Percentiles rank a stretch among this genome's conserved stretches.
These are phyloP conservation scores for Kingdonia uniflora DNA, from an alignment of 164 flowering plant genomes.

Conservation along the genomic window DNA sequence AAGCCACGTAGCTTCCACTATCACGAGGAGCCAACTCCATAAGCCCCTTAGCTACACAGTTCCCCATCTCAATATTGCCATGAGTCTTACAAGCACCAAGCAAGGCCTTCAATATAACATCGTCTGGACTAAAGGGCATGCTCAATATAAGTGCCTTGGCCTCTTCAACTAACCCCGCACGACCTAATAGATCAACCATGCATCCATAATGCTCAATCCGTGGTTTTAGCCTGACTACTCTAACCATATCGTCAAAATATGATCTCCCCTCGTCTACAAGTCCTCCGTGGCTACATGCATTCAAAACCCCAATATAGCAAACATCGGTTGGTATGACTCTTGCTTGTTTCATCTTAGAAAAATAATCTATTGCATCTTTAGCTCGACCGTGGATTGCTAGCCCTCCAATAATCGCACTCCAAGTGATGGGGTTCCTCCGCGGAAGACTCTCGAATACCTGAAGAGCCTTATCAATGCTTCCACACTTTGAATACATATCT, in stretches of 20 bases:
- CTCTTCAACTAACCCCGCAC: conserved; percentile 43
- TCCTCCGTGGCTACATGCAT: conserved; percentile 61
- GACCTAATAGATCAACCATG: no score
- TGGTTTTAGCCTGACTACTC: conserved; percentile 30
- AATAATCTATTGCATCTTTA: conserved; percentile 32
- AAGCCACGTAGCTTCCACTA: conserved; percentile 49
- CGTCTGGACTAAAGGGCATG: conserved; percentile 48
- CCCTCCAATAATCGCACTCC: conserved; percentile 48
- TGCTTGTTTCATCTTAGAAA: conserved; percentile 28
- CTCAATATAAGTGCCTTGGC: conserved; percentile 40
- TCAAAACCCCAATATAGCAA: conserved; percentile 34
- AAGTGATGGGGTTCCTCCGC: conserved; percentile 29
- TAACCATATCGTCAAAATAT: conserved; percentile 35
- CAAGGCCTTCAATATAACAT: conserved; percentile 50
- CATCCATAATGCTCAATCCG: conserved; percentile 55
- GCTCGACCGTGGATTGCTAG: conserved; percentile 49
- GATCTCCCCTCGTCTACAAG: conserved; percentile 35
- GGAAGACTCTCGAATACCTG: conserved; percentile 34
- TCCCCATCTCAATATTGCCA: conserved; percentile 41
- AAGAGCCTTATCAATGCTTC: conserved; percentile 45
- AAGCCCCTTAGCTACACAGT: conserved; percentile 26
- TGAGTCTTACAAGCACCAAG: conserved; percentile 51
- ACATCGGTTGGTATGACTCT: conserved; percentile 37
- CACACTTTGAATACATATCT: conserved; percentile 62
- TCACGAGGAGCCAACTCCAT: conserved; percentile 41